Conservation (phyloP, 345 rosid genomes). For the Salix dunnii region DNA sequence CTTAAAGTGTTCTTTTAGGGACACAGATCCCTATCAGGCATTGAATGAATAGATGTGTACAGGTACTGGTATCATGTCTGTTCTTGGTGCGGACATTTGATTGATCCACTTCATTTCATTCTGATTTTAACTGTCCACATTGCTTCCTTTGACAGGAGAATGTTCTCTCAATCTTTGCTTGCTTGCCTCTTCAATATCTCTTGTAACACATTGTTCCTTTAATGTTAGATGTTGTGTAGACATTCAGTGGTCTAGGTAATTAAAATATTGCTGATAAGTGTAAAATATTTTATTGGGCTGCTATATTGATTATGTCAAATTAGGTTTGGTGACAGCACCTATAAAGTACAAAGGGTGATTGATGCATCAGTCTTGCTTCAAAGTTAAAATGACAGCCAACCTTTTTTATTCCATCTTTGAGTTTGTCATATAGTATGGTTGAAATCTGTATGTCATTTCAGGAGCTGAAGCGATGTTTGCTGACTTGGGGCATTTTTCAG, state of each 20-base stretch:
- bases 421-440: neutral
- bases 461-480: conserved; percentile 99
- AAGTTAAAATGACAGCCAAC: neutral
- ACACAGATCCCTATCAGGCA: neutral
- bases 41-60: neutral
- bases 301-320: neutral
- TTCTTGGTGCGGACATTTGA: neutral
- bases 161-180: neutral
- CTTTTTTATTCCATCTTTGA: neutral
- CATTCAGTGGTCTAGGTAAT: neutral
- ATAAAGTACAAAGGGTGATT: neutral
- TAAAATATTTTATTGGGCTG: neutral
- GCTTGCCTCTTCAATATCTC: neutral
- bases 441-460: conserved; percentile 26
- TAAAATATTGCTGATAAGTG: neutral
- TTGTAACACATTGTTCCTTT: neutral
- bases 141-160: neutral
- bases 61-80: neutral
- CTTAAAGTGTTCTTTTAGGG: too few relatives aligned
- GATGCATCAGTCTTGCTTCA: neutral
- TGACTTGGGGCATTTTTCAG: conserved; percentile 95
- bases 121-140: neutral
- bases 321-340: neutral
- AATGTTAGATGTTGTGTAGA: neutral
- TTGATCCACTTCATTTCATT: neutral